These are phyloP conservation scores for Boletus coccyginus DNA, from an alignment of 768 basidiomycete genomes.

Conservation along the genomic window DNA sequence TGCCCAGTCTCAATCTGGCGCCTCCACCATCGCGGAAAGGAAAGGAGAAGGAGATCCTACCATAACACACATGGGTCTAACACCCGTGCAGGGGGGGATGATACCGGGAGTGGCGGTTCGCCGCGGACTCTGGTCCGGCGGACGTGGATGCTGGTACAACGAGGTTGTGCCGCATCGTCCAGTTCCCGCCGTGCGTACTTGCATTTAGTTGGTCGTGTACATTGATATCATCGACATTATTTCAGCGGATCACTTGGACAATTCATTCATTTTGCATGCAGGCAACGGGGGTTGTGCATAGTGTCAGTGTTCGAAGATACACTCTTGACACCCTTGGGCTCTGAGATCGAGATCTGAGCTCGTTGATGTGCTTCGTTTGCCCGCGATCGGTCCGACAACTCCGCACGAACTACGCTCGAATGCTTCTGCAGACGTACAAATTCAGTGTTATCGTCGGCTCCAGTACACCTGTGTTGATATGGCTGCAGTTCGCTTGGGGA, in stretches of 20 bases:
- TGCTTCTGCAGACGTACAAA: not conserved
- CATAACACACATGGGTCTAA: constrained; percentile 3
- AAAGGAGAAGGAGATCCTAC: constrained; percentile 40
- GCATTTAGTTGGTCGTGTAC: constrained; percentile 13
- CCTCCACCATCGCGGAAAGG: constrained; percentile 45
- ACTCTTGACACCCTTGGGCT: not conserved
- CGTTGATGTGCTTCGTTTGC: not conserved
- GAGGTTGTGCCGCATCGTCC: not conserved
- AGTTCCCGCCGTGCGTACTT: constrained; percentile 4
- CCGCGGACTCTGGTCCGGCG: not conserved
- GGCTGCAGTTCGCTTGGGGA: not conserved
- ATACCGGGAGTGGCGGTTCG: not conserved
- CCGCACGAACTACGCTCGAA: constrained; percentile 3
- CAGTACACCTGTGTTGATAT: not conserved
- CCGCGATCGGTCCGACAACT: constrained; percentile 11
- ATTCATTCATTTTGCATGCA: constrained; percentile 15
- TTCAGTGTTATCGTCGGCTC: not conserved
- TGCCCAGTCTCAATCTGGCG: constrained; percentile 36
- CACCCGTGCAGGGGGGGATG: not conserved
- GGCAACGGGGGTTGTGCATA: not conserved
- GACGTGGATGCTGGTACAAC: constrained; percentile 5
- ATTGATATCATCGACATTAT: constrained; percentile 16
- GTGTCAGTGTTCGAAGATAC: not conserved
- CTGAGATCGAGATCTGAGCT: not conserved
- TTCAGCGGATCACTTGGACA: constrained; percentile 16